A percentile compares a stretch with the other conserved stretches of the same genome.
Evolutionary conservation across 2,329 filamentous ascomycete species (phyloP).

Genomic region (Alternaria sp.): DNA sequence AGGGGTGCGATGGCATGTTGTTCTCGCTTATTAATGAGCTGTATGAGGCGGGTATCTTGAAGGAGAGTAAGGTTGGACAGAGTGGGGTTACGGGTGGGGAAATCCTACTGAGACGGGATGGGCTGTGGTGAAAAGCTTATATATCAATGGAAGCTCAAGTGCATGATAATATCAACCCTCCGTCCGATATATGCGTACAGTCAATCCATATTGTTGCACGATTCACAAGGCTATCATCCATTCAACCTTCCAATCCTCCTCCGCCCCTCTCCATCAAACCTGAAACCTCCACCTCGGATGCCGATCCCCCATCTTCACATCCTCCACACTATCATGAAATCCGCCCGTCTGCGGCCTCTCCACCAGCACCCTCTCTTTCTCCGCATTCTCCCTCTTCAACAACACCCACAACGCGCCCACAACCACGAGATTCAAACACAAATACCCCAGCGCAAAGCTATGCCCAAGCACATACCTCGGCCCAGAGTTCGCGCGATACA

Average conservation of each 20-base stretch:
- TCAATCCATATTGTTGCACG: no score
- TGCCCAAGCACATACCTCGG: conserved; percentile 47
- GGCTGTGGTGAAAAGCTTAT: neutral
- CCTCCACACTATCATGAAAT: conserved; percentile 41
- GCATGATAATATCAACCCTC: no score
- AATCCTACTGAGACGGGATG: conserved; percentile 40
- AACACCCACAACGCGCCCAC: conserved; percentile 38
- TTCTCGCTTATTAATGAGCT: conserved; percentile 61
- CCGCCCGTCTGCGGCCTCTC: conserved; percentile 34
- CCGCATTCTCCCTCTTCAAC: conserved; percentile 40
- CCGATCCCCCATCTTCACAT: conserved; percentile 39
- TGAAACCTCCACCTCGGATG: conserved; percentile 48
- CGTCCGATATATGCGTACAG: no score
- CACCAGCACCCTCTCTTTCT: conserved; percentile 33
- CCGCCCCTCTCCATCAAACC: neutral
- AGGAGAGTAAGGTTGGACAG: conserved; percentile 53
- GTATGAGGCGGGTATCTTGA: conserved; percentile 57
- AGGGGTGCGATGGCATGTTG: conserved; percentile 66
- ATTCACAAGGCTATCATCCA: no score
- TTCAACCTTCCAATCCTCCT: no score
- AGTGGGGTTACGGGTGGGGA: conserved; percentile 50
- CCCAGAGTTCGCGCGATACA: conserved; percentile 43
- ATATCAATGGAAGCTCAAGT: no score
- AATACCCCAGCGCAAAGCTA: conserved; percentile 44
- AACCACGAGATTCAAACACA: conserved; percentile 41